These are phyloP conservation scores for Saccharomyces hybrid DNA, from an alignment of 1,139 yeast species.

Conservation along the genomic window DNA sequence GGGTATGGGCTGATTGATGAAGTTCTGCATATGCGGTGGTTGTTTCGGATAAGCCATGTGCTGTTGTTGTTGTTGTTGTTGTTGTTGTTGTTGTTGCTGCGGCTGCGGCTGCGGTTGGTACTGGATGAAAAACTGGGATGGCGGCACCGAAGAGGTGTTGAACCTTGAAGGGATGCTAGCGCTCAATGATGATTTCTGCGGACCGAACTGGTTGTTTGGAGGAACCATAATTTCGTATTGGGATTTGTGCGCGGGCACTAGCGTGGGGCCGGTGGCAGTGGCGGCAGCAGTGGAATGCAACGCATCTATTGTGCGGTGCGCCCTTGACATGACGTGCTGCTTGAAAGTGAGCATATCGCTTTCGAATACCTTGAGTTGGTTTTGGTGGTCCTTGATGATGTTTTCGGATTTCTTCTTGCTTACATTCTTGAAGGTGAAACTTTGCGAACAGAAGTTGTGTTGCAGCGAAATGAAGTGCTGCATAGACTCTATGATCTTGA, in stretches of 20 bases:
- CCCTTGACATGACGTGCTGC: background rate
- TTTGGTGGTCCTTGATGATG: background rate
- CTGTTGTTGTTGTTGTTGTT: background rate
- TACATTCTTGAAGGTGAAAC: background rate
- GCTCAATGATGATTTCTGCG: background rate
- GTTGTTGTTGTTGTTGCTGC: too few relatives aligned
- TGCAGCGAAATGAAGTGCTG: background rate
- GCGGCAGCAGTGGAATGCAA: background rate
- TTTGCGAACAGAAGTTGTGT: background rate
- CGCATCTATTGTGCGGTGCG: background rate
- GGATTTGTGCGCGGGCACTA: background rate
- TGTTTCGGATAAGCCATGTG: slow-evolving; percentile 1
- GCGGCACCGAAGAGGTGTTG: background rate
- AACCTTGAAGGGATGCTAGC: slow-evolving; percentile 4
- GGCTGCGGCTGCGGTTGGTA: slow-evolving; percentile 7
- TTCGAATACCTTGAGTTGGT: background rate
- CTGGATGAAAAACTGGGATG: background rate
- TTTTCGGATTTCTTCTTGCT: background rate
- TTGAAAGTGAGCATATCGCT: background rate
- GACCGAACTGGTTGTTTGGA: background rate
- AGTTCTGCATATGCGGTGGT: background rate
- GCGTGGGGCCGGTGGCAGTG: background rate
- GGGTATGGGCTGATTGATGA: background rate
- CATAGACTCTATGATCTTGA: slow-evolving; percentile 3
- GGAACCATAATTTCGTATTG: background rate